Evolutionary conservation across 139 green algal genomes (phyloP), one percentile per base, ranked within the genome.

Genomic region (Desmodesmus armatus): DNA sequence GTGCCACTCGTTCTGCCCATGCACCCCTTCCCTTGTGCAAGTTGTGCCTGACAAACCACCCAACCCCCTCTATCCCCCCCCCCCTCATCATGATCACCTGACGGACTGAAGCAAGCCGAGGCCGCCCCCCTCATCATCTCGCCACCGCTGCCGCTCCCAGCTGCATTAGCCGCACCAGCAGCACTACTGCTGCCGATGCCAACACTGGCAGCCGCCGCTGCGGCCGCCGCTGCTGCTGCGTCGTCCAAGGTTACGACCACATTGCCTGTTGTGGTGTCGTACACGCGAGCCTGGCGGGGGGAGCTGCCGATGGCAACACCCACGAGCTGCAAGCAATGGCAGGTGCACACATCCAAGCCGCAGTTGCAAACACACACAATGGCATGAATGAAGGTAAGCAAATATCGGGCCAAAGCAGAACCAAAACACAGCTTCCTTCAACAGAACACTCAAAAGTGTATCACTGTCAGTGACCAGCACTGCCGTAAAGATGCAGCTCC

Each of bases 281-380:
- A 90, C 13, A 90, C 51, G 19, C 84, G 62, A 5, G 83, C 87
- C 29, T 88, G 82, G 1, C 83, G 70, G 0, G 71, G 67, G 5
- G 60, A 58, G 19, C 66, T 29, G 82, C 53, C 60, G 1, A 69
- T 31, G 19, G 76, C 74, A 3, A 90, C 83, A 0, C 66, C 82
- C 21, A 88, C 51, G 23, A 84, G 55, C 62, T 84, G 78, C 39
- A 39, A 44, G 4, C 3, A 3, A 15, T 6, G 23, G 21, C 27
- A 27, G 37, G 65, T 13, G 65, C n/a, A n/a, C n/a, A n/a, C n/a
- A n/a, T n/a, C n/a, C n/a, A n/a, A n/a, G n/a, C n/a, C n/a, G n/a
- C n/a, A n/a, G n/a, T n/a, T n/a, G n/a, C n/a, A n/a, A n/a, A n/a
- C n/a, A n/a, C n/a, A n/a, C n/a, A n/a, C n/a, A n/a, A n/a, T n/a